Evolutionary conservation across 176 grass and related monocot genomes (phyloP), one percentile per base, ranked within the genome.

Genomic region (Rhipidocladum racemiflorum): DNA sequence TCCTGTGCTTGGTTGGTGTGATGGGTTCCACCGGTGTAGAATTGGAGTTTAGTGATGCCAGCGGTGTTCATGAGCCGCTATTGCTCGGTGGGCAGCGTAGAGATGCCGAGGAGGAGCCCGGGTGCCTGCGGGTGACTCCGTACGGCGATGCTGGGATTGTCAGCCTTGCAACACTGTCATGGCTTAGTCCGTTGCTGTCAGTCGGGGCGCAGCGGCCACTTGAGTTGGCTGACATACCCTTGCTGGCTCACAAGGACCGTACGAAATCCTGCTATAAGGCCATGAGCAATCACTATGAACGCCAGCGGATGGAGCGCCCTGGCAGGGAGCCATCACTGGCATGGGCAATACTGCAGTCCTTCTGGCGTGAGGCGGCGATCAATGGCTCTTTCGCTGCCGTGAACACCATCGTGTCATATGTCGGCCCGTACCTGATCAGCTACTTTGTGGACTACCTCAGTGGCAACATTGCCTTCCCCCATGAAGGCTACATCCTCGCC

Each of bases 361-460:
- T 91, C 83, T 91, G 89, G 91, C 88, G 89, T 28, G 96, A 99
- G 76, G 92, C 89, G 0, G 88, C 38, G 0, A 17, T 95, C 43
- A 95, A 91, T 69, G 92, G 92, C 2, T 3, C 88, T 3, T 99
- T 95, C 72, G 96, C 93, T 54, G 84, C 91, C 2, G 85, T 93
- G n/a, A 95, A 89, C 70, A 99, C 96, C 21, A 43, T 95, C 32
- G 89, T 94, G 21, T 91, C 92, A 3, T 99, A 95, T 82, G 96
- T 99, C 5, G 96, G 90, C 38, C 96, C 96, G 0, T 99, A 93
- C 77, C 65, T 99, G 29, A 95, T 99, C 50, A 93, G 88, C 73
- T 99, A 99, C 71, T 95, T 99, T 48, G 96, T 99, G 66, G 92
- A 91, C 66, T 99, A 99, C 69, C 90, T 99, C 82, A 95, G 96